A percentile compares a stretch with the other conserved stretches of the same genome.
Conservation (phyloP, 2,329 filamentous ascomycete genomes). For the Fusarium sp. region DNA sequence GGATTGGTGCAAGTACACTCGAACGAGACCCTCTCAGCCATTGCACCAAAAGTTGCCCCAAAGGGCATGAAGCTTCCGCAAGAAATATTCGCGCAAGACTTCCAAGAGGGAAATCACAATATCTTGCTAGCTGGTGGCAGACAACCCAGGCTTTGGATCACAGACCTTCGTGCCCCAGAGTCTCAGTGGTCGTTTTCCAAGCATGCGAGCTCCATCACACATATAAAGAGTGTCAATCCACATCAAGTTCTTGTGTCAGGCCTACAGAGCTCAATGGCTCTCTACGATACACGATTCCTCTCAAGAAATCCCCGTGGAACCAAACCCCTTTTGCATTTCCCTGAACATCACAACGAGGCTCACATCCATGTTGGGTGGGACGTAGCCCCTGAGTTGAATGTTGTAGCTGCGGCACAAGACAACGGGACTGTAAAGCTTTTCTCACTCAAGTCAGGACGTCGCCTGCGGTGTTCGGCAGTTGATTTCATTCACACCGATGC, state of each 20-base stretch:
- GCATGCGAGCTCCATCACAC: conserved; percentile 58
- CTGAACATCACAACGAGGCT: conserved; percentile 61
- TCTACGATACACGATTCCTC: conserved; percentile 67
- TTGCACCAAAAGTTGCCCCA: conserved; percentile 44
- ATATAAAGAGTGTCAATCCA: conserved; percentile 61
- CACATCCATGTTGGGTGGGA: conserved; percentile 64
- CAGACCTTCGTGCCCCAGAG: conserved; percentile 57
- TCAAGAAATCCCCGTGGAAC: conserved; percentile 36
- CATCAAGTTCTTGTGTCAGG: conserved; percentile 66
- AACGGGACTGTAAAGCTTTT: conserved; percentile 61
- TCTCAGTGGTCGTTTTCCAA: conserved; percentile 49
- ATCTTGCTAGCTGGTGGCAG: conserved; percentile 65
- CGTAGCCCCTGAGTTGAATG: conserved; percentile 57
- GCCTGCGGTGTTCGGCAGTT: conserved; percentile 44
- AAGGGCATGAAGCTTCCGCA: conserved; percentile 38
- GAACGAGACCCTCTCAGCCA: conserved; percentile 50
- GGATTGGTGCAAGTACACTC: conserved; percentile 57
- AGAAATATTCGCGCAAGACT: conserved; percentile 63
- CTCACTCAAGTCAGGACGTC: conserved; percentile 59
- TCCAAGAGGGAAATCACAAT: conserved; percentile 56
- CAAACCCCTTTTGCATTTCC: conserved; percentile 60
- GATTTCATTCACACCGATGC: too few relatives aligned
- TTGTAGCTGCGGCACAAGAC: conserved; percentile 66
- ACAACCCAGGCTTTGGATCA: conserved; percentile 57
- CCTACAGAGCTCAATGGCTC: conserved; percentile 59